Percentiles rank a stretch among this genome's conserved stretches.
phyloP scores from a whole-genome alignment of 768 basidiomycete species.

The Auricularia auricula-judae region DNA sequence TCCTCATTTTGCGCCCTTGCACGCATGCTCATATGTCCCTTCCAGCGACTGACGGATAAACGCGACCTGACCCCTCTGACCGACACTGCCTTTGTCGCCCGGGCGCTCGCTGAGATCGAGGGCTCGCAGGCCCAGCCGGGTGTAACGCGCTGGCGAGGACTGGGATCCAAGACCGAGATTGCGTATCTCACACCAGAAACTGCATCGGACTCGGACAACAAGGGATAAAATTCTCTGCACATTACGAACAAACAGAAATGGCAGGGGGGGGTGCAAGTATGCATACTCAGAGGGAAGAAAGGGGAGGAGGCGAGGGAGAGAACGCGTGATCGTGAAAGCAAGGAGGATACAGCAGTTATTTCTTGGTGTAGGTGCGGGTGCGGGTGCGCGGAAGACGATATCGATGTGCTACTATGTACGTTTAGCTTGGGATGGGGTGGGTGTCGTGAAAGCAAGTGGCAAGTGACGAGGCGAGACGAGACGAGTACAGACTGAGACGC shows the following conservation, averaged over 20 bases:
- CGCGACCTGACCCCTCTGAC: slow-evolving; percentile 85
- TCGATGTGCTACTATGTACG: background rate
- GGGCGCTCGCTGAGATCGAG: slow-evolving; percentile 51
- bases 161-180: slow-evolving; percentile 57
- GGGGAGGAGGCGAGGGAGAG: background rate
- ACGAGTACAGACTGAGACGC: no score
- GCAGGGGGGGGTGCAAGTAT: no score
- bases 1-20: background rate
- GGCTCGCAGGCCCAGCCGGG: slow-evolving; percentile 52
- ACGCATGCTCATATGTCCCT: background rate
- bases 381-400: no score
- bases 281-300: background rate
- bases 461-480: no score
- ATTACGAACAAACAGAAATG: background rate
- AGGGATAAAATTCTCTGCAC: no score
- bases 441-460: no score
- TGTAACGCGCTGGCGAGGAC: slow-evolving; percentile 75
- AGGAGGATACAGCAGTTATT: background rate
- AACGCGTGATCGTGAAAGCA: background rate
- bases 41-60: slow-evolving; percentile 53
- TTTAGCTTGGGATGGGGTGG: no score
- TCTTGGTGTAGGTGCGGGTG: background rate
- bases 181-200: slow-evolving; percentile 9
- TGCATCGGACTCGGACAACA: background rate
- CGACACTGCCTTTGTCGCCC: slow-evolving; percentile 73